Evolutionary conservation across 208 protist species (phyloP), one percentile per base, ranked within the genome.

Genomic region (Trypanosoma congolense): DNA sequence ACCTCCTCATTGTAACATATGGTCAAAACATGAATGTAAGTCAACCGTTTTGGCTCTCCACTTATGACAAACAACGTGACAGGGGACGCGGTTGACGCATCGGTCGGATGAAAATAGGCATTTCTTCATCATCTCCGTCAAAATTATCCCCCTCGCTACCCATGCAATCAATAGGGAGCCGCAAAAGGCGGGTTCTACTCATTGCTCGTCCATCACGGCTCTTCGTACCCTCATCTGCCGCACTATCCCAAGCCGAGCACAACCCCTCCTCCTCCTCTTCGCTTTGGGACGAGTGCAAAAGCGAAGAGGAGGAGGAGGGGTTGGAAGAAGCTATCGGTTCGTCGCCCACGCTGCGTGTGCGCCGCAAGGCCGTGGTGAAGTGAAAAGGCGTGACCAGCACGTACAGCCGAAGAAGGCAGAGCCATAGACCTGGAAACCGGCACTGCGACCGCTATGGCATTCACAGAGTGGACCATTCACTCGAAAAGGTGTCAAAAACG

Each of bases 41-140:
- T n/a, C n/a, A n/a, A n/a, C n/a, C n/a, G n/a, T n/a, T n/a, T n/a
- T n/a, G n/a, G n/a, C n/a, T n/a, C n/a, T n/a, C n/a, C n/a, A n/a
- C n/a, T n/a, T n/a, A n/a, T n/a, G n/a, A n/a, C n/a, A n/a, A n/a
- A 24, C 30, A 35, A 24, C 41, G 9, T 29, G 9, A 30, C 12
- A 65, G 44, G 19, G 60, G 60, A 8, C 60, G 41, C 24, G 60
- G 60, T 25, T 65, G 16, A 1, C 38, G 31, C 25, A 29, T 49
- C 31, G 43, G 52, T 46, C 22, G 41, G 36, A 65, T 59, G 25
- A 58, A 65, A 8, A 52, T 33, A 58, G 49, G 26, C 16, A 22
- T 35, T 6, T 56, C 4, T 25, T 33, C 2, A n/a, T 40, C 19
- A 40, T 14, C 25, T 0, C 9, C 31, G 14, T 19, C 25, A 18